Evolutionary conservation across 2,329 filamentous ascomycete species (phyloP), one percentile per base, ranked within the genome.

Genomic region (Colletotrichum lini): DNA sequence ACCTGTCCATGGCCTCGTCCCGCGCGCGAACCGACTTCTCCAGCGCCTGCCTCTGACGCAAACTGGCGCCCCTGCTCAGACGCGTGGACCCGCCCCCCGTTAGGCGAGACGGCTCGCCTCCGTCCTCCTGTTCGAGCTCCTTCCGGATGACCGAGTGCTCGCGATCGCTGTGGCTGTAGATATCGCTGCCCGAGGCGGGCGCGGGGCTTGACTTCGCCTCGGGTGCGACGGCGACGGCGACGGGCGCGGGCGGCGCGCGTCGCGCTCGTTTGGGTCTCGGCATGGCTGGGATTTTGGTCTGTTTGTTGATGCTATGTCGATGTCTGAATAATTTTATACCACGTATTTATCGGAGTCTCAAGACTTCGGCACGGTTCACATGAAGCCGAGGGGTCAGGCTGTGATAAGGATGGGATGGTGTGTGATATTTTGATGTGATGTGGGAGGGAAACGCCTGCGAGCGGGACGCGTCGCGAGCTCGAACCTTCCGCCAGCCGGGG

Each of bases 1-100:
- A 78, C 12, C 78, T 75, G 35, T 80, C 77, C 53, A 84, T 77
- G 7, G 83, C 82, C 3, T 78, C 77, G 72, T 85, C 81, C 56
- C 80, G 80, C 56, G 76, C 77, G 47, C 67, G 74, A n/a, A 63
- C 76, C 16, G 75, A 67, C 16, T 78, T 75, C 63, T 79, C 62
- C 21, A 74, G 76, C 54, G 53, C 65, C 50, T 73, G 63, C 61
- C 49, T 63, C 65, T 68, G 66, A 56, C 70, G 70, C 70, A 72
- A 44, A 44, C 60, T 70, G 12, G 52, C 72, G 64, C 54, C 30
- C 70, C 72, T 64, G 74, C 66, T 52, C 60, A 40, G 72, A 67
- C 18, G 71, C 66, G 59, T 77, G 38, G 56, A 45, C 15, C 26
- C 18, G 38, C 60, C 40, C 18, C 42, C 53, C 30, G 42, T 3